Evolutionary conservation across 1,139 yeast genomes (phyloP), one percentile per base, ranked within the genome.

Genomic region (Entelexis sorbosivorans): DNA sequence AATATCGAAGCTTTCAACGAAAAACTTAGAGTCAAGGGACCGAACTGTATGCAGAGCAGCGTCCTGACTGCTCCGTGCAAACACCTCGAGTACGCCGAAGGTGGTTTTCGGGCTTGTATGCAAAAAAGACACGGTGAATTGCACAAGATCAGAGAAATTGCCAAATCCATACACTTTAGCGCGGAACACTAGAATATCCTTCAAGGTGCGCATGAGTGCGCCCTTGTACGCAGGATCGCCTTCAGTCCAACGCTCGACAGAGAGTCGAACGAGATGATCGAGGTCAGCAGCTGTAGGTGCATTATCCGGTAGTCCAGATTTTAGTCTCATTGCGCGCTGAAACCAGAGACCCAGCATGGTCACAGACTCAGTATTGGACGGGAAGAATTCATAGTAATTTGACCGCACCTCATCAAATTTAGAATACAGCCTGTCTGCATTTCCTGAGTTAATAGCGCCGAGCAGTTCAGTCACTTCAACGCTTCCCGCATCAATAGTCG

Each of bases 151-250:
- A 0, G 66, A 58, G 2, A 75, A 62, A 89, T 91, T 83, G 1
- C 56, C 54, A 1, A 40, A 29, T 3, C 60, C 46, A 13, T 39
- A 38, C 22, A 53, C 17, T 54, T 17, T 58, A 22, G 44, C 56
- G 16, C 75, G 59, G 28, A 78, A 66, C 0, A 63, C 57, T 6
- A 81, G 64, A 45, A 81, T 61, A 57, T 81, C 82, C 4, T 65
- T 58, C 49, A 84, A 73, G 38, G 86, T 63, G 38, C 79, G 83
- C 51, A 72, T 74, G 49, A 85, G 65, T 0, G 93, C 81, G 58
- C 81, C 83, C 7, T 81, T 78, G 34, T 84, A 66, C 0, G 93
- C 80, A 1, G 85, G 79, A 5, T 83, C 80, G 1, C 86, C 76
- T 49, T 79, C 84, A 50, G 78, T 79, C 79, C 88, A 79, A 60